Evolutionary conservation across 805 yeast species (phyloP).

Genomic region (Kluyveromyces lactis): DNA sequence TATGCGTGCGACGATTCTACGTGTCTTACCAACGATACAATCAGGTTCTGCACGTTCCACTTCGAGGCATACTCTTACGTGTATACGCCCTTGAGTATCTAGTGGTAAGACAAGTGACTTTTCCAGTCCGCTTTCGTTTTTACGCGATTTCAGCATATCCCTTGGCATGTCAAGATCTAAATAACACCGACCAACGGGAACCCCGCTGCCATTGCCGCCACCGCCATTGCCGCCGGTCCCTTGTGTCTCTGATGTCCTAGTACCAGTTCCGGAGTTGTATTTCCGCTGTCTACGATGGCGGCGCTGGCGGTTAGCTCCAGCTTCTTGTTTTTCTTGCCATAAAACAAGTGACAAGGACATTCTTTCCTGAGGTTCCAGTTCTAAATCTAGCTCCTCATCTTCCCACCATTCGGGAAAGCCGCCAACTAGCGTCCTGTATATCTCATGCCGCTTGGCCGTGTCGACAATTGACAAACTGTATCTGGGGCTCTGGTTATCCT

Average conservation of each 20-base stretch:
- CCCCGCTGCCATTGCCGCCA: background rate
- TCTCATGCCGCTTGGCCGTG: constrained; percentile 40
- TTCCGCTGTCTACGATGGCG: too few species aligned
- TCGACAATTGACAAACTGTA: constrained; percentile 36
- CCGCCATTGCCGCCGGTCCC: too few species aligned
- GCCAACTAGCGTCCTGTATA: constrained; percentile 67
- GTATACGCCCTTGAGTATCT: constrained; percentile 60
- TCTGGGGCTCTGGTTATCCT: background rate
- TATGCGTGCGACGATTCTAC: constrained; percentile 53
- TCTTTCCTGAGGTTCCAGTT: background rate
- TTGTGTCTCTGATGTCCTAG: too few species aligned
- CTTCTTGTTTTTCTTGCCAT: background rate
- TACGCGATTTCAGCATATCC: background rate
- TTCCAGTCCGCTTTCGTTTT: background rate
- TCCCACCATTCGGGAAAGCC: constrained; percentile 45
- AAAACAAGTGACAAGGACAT: background rate
- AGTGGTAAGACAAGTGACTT: constrained; percentile 4
- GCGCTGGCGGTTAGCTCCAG: background rate
- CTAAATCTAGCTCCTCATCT: constrained; percentile 46
- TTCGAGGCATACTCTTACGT: constrained; percentile 66
- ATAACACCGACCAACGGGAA: background rate
- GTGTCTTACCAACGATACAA: constrained; percentile 71
- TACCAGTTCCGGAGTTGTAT: background rate
- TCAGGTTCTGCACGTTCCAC: constrained; percentile 73
- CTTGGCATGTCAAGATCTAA: background rate